Percentiles rank a stretch among this genome's conserved stretches.
These are phyloP conservation scores for Ajuga reptans DNA, from an alignment of 305 asterid genomes.

Conservation along the genomic window DNA sequence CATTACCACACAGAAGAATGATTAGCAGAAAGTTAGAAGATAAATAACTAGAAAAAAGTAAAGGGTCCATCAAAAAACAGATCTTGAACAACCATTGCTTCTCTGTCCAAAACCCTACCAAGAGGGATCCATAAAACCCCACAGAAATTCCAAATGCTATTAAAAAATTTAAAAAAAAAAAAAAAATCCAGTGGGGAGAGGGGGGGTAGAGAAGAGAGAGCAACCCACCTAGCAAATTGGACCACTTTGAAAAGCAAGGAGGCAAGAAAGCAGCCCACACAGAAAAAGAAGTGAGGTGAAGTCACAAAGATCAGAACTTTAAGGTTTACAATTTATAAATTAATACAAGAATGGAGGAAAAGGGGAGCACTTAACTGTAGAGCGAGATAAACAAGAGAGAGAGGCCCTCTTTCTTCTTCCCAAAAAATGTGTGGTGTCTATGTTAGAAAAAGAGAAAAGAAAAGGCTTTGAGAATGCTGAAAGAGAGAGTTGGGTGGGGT, in stretches of 20 bases:
- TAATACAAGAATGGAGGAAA: constrained; percentile 22
- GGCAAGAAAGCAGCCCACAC: constrained; percentile 36
- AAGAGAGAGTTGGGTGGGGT: constrained; percentile 29
- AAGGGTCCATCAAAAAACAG: constrained; percentile 59
- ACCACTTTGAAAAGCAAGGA: constrained; percentile 38
- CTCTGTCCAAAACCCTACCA: constrained; percentile 51
- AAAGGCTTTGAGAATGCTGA: constrained; percentile 39
- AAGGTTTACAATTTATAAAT: constrained; percentile 24
- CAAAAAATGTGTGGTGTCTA: constrained; percentile 32
- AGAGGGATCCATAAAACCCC: constrained; percentile 49
- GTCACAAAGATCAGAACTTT: constrained; percentile 56
- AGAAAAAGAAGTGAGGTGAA: constrained; percentile 36
- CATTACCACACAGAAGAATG: constrained; percentile 41
- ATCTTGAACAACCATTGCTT: constrained; percentile 63
- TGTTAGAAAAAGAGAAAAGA: constrained; percentile 19
- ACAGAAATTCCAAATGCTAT: constrained; percentile 36
- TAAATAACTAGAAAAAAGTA: constrained; percentile 30
- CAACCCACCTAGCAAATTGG: constrained; percentile 44
- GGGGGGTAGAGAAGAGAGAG: constrained; percentile 33
- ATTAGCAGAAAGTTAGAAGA: constrained; percentile 35
- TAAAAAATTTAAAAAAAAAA: constrained; percentile 18
- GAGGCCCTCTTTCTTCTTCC: constrained; percentile 21
- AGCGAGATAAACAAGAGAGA: constrained; percentile 24
- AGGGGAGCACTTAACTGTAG: constrained; percentile 34
- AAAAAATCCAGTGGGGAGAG: no score